A percentile compares a stretch with the other conserved stretches of the same genome.
phyloP scores from a whole-genome alignment of 2,329 filamentous ascomycete species.

The Arthrinium phaeospermum region DNA sequence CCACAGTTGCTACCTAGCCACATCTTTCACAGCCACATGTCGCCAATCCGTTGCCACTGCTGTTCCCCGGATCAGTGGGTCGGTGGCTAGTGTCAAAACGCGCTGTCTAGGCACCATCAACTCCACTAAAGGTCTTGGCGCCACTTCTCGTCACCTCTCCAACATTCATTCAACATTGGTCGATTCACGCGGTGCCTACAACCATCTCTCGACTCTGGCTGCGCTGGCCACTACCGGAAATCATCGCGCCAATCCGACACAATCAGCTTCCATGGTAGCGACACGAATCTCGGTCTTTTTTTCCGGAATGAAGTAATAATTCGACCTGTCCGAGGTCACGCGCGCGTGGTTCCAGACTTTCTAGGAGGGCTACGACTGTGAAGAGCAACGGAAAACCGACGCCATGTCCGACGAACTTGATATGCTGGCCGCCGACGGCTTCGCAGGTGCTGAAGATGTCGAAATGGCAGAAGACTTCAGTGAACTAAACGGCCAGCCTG shows the following conservation, averaged over 20 bases:
- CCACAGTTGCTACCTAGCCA: neutral
- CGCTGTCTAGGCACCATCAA: neutral
- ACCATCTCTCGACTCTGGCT: conserved; percentile 11
- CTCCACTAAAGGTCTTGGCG: conserved; percentile 11
- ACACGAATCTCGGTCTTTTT: neutral
- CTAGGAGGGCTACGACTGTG: neutral
- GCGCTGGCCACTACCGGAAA: neutral
- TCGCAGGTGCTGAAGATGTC: neutral
- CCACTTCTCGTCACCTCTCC: conserved; percentile 15
- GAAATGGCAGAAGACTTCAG: neutral
- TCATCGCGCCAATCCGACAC: neutral
- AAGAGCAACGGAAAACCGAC: neutral
- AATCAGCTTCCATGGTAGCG: neutral
- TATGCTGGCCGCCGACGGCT: neutral
- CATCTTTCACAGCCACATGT: neutral
- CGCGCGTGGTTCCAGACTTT: conserved; percentile 12
- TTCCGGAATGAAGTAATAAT: conserved; percentile 15
- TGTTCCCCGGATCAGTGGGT: conserved; percentile 11
- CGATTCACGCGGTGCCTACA: neutral
- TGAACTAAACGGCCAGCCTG: neutral
- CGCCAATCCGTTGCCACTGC: neutral
- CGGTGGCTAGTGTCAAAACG: conserved; percentile 1
- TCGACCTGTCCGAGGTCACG: conserved; percentile 7
- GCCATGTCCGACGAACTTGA: conserved; percentile 18
- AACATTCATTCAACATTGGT: neutral